A percentile compares a stretch with the other conserved stretches of the same genome.
These are phyloP conservation scores for Polytolypa hystricis DNA, from an alignment of 2,329 filamentous ascomycete genomes.

Conservation along the genomic window DNA sequence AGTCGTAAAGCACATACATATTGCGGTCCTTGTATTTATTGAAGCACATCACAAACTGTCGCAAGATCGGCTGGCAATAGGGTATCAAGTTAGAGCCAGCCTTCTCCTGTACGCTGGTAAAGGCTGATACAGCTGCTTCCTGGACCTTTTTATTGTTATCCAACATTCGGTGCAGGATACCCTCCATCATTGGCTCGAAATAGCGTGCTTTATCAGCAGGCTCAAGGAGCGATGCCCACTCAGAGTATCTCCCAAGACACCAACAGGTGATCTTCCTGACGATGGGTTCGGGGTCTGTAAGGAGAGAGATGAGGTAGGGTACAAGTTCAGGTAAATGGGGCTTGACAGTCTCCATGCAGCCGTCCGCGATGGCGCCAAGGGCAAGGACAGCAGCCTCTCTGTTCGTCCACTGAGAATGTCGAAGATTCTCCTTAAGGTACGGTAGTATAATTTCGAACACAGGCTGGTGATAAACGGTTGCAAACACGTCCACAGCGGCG, in stretches of 20 bases:
- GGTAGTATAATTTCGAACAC: conserved; percentile 90
- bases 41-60: conserved; percentile 88
- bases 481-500: conserved; percentile 86
- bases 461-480: conserved; percentile 73
- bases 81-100: conserved; percentile 68
- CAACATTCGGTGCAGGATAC: conserved; percentile 85
- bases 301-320: conserved; percentile 75
- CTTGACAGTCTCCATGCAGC: conserved; percentile 79
- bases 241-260: conserved; percentile 87
- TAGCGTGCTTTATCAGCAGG: conserved; percentile 58
- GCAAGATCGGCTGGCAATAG: conserved; percentile 81
- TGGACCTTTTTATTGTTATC: conserved; percentile 97
- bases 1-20: conserved; percentile 98
- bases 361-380: conserved; percentile 86
- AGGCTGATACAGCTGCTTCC: conserved; percentile 88
- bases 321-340: conserved; percentile 86
- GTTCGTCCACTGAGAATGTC: conserved; percentile 79
- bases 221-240: conserved; percentile 75
- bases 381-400: conserved; percentile 90
- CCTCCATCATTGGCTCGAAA: conserved; percentile 96
- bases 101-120: conserved; percentile 92
- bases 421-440: conserved; percentile 81
- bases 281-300: conserved; percentile 76
- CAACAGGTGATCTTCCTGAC: conserved; percentile 96
- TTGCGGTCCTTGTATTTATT: conserved; percentile 95